Percentiles rank a stretch among this genome's conserved stretches.
Evolutionary conservation across 2,329 filamentous ascomycete species (phyloP).

Genomic region (Myrmaecium sp.): DNA sequence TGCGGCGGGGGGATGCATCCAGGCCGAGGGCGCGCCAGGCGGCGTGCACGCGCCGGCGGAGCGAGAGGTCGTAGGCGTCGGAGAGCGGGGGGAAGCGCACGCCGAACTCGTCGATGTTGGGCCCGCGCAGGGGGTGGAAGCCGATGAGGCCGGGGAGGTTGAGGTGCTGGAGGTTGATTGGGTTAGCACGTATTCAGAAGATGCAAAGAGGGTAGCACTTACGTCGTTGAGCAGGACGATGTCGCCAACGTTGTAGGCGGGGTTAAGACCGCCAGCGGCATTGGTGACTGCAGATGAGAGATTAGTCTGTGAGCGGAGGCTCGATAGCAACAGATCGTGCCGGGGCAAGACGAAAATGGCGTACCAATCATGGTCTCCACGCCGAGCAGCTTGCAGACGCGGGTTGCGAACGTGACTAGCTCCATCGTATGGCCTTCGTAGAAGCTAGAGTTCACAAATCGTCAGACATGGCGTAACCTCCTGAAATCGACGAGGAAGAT

Average conservation of each 20-base stretch:
- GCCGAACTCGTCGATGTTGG: constrained; percentile 46
- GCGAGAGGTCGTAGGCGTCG: constrained; percentile 47
- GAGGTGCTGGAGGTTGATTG: constrained; percentile 33
- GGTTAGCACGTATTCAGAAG: neutral
- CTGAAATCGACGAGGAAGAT: constrained; percentile 2
- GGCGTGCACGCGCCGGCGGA: constrained; percentile 39
- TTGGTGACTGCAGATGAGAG: constrained; percentile 38
- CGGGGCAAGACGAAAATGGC: too few species aligned
- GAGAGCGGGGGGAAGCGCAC: constrained; percentile 46
- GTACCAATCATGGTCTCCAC: constrained; percentile 41
- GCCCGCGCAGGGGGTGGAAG: constrained; percentile 42
- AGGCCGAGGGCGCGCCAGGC: constrained; percentile 36
- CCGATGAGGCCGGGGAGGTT: constrained; percentile 46
- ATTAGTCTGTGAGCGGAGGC: constrained; percentile 2
- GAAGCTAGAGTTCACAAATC: constrained; percentile 37
- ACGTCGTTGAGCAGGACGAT: constrained; percentile 49
- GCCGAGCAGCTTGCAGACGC: constrained; percentile 45
- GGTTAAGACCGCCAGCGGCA: constrained; percentile 48
- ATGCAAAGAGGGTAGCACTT: constrained; percentile 9
- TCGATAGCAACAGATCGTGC: constrained; percentile 2
- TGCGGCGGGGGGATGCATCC: constrained; percentile 28
- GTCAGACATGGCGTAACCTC: too few species aligned
- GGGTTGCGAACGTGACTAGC: constrained; percentile 44
- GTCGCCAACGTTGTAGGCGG: constrained; percentile 46
- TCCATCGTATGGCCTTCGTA: constrained; percentile 52